phyloP scores from a whole-genome alignment of 139 green algal genomes.

The Micromonas commoda region DNA sequence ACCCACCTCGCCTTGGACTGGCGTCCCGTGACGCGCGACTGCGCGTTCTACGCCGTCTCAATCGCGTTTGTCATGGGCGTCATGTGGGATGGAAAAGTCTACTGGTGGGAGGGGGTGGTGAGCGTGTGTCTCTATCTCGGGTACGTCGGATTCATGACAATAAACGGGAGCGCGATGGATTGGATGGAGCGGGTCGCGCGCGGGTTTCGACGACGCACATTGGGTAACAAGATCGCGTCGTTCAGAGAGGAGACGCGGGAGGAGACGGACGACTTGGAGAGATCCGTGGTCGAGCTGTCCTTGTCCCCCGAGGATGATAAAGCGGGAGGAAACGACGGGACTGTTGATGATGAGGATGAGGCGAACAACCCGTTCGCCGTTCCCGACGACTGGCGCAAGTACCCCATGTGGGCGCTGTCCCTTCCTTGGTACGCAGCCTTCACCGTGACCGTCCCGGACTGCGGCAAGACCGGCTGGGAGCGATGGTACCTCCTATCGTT shows the following conservation, averaged over 20 bases:
- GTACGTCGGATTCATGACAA: constrained; percentile 38
- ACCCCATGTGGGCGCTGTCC: constrained; percentile 34
- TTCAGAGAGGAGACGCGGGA: not conserved
- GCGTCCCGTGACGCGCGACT: constrained; percentile 36
- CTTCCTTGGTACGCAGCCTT: constrained; percentile 40
- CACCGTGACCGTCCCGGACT: constrained; percentile 38
- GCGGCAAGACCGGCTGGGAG: constrained; percentile 12
- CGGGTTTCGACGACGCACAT: not conserved
- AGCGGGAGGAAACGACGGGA: not conserved
- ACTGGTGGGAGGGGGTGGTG: constrained; percentile 36
- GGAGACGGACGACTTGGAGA: not conserved
- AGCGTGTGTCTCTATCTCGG: constrained; percentile 16
- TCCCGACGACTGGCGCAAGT: not conserved
- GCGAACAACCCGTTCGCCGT: not conserved
- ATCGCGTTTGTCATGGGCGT: constrained; percentile 31
- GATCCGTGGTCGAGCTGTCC: not conserved
- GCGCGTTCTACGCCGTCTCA: constrained; percentile 37
- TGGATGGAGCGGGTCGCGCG: constrained; percentile 9
- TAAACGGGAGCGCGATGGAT: constrained; percentile 27
- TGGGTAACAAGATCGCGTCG: not conserved
- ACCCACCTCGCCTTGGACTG: constrained; percentile 38
- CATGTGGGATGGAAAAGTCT: constrained; percentile 36
- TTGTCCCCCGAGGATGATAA: not conserved
- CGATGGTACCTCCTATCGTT: constrained; percentile 41
- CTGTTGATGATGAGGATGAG: not conserved